Base-by-base conservation (phyloP, 176 grass and related monocot species). In the Triticum aestivum region DNA sequence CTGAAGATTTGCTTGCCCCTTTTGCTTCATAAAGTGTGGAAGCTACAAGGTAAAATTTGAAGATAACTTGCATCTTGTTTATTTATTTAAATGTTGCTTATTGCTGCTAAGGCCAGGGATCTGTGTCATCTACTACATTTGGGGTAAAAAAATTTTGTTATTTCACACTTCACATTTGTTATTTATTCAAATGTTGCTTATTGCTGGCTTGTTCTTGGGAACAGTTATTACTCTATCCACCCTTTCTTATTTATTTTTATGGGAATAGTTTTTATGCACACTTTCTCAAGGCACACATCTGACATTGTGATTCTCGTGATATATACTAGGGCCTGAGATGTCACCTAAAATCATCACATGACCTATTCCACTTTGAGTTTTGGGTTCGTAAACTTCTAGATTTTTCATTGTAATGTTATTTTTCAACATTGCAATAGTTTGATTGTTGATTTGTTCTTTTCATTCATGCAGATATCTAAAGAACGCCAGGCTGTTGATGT, bases 351-450 rank as follows among this genome's bases (percentile, higher is more conserved):
- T 88, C 95, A 80, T 97, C 84, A 14, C 92, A 97, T 88, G 95
- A 97, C 49, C 63, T 84, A 32, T 94, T 97, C 90, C 92, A 91
- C 77, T 94, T 92, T 89, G 89, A 89, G 79, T 97, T 97, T 80
- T 94, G 79, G 95, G 95, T 97, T 88, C 26, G 95, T 92, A 86
- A 91, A 85, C 75, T 84, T 89, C 84, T 91, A 56, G n/a, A 89
- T 64, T 80, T 42, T 86, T 37, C 5, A 69, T 81, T 80, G 23
- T 34, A 38, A 67, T 86, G 77, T 30, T 24, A 10, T 88, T 77
- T 13, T 88, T 69, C 6, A 90, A 52, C 49, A 9, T 5, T 52
- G 13, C 49, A 4, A 52, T 52, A 52, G 70, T 83, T 73, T 67
- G 68, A 58, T 78, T 66, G 35, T 84, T 72, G 61, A 13, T 69